phyloP scores from a whole-genome alignment of 2,329 filamentous ascomycete genomes.

The Neonectria punicea region DNA sequence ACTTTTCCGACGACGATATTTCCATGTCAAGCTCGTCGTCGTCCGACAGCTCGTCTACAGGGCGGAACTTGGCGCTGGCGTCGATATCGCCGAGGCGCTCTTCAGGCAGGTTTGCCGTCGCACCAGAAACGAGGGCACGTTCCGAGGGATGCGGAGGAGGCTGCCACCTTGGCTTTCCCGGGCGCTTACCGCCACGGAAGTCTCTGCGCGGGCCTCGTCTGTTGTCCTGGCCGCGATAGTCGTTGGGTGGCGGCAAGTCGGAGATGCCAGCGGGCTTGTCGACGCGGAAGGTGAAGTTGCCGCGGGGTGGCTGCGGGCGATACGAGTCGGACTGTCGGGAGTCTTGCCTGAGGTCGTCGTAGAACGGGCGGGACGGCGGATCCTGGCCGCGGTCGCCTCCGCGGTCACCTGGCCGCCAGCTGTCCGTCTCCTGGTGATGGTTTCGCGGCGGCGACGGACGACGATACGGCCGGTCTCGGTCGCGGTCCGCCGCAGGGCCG shows the following conservation, averaged over 20 bases:
- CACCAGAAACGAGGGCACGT: conserved; percentile 60
- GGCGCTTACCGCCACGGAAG: conserved; percentile 41
- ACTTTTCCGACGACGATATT: conserved; percentile 54
- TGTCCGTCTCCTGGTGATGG: conserved; percentile 41
- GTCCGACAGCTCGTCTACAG: conserved; percentile 69
- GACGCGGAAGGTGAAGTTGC: conserved; percentile 67
- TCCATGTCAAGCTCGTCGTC: conserved; percentile 74
- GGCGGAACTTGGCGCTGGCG: conserved; percentile 62
- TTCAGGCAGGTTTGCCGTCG: conserved; percentile 54
- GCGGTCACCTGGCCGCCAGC: conserved; percentile 43
- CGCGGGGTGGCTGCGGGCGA: conserved; percentile 48
- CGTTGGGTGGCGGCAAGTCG: conserved; percentile 42
- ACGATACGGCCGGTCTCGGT: conserved; percentile 31
- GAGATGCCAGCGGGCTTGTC: conserved; percentile 62
- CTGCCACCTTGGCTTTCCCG: conserved; percentile 47
- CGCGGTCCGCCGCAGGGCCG: conserved; percentile 5
- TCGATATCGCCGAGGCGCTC: conserved; percentile 59
- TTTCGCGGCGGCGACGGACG: conserved; percentile 29
- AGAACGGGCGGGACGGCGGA: conserved; percentile 34
- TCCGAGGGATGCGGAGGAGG: conserved; percentile 57
- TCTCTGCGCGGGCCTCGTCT: conserved; percentile 40
- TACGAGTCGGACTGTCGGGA: conserved; percentile 44
- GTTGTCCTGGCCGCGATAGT: conserved; percentile 30
- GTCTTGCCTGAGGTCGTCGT: conserved; percentile 39
- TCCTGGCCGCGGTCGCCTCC: conserved; percentile 31